Conservation (phyloP, 495 filamentous ascomycete genomes). For the Podospora anserina region DNA sequence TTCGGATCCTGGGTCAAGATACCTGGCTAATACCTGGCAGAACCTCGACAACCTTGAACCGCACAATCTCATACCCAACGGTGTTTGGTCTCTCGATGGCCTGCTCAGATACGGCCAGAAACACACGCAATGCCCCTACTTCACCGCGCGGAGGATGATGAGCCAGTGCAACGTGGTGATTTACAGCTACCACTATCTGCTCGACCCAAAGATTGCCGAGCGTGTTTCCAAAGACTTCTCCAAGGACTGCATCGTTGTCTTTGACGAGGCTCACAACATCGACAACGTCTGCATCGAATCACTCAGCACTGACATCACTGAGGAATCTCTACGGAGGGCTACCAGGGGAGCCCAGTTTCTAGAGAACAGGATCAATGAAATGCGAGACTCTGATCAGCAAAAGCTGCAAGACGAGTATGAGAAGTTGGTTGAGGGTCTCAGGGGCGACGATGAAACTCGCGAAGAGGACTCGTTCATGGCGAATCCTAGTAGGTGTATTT, state of each 20-base stretch:
- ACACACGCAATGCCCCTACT: constrained; percentile 97
- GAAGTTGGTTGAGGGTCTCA: constrained; percentile 89
- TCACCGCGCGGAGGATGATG: constrained; percentile 97
- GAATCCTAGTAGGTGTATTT: constrained; percentile 61
- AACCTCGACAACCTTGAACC: constrained; percentile 94
- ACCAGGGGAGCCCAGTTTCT: constrained; percentile 85
- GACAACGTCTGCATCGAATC: constrained; percentile 99
- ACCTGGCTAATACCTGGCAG: constrained; percentile 34
- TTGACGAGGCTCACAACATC: constrained; percentile 98
- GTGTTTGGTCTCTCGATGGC: constrained; percentile 93
- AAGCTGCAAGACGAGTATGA: constrained; percentile 94
- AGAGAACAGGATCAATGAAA: constrained; percentile 83
- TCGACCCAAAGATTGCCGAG: constrained; percentile 98
- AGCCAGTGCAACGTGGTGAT: constrained; percentile 98
- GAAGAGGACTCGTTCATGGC: constrained; percentile 96
- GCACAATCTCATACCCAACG: constrained; percentile 86
- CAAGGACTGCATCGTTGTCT: constrained; percentile 97
- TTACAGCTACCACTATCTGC: constrained; percentile 97
- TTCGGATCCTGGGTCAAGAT: constrained; percentile 17
- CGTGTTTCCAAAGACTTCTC: constrained; percentile 93
- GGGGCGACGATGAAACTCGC: constrained; percentile 79
- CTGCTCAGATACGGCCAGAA: constrained; percentile 84
- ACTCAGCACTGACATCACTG: constrained; percentile 90
- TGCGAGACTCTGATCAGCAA: constrained; percentile 86
- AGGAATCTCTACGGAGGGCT: constrained; percentile 87